Evolutionary conservation across 2,329 filamentous ascomycete genomes (phyloP).

Genomic region (Pyricularia pennisetigena): DNA sequence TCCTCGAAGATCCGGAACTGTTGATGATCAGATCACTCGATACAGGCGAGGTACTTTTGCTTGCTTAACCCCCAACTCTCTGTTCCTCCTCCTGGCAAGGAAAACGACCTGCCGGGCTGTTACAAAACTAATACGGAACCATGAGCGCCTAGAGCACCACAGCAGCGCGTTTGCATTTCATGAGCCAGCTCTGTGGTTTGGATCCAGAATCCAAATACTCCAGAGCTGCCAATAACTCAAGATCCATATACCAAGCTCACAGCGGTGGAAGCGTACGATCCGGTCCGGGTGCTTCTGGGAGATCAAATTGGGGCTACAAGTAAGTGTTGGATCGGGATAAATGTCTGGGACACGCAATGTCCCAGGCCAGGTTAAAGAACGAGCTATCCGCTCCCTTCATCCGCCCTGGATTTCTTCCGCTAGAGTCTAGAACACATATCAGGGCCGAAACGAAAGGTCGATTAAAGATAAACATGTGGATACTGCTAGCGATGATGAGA

Average conservation of each 20-base stretch:
- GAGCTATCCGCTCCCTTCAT: neutral
- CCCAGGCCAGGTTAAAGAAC: neutral
- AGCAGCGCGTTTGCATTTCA: constrained; percentile 45
- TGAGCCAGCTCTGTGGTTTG: constrained; percentile 40
- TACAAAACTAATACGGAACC: neutral
- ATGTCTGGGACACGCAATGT: neutral
- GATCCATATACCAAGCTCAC: neutral
- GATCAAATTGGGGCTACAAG: neutral
- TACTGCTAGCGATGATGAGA: neutral
- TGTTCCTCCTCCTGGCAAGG: neutral
- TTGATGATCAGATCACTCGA: constrained; percentile 50
- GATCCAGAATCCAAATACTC: constrained; percentile 5
- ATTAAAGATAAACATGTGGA: neutral
- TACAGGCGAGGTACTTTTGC: constrained; percentile 34
- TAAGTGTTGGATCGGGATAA: neutral
- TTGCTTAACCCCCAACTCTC: constrained; percentile 14
- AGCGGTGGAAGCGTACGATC: neutral
- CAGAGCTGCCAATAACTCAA: neutral
- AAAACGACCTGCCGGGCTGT: neutral
- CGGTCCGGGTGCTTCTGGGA: neutral
- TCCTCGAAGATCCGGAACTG: constrained; percentile 47
- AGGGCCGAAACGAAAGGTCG: neutral
- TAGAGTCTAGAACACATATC: neutral
- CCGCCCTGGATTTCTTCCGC: neutral
- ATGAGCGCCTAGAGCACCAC: constrained; percentile 37